Percentiles rank a stretch among this genome's conserved stretches.
These are phyloP conservation scores for Calocybe cyanea DNA, from an alignment of 768 basidiomycete species.

Conservation along the genomic window DNA sequence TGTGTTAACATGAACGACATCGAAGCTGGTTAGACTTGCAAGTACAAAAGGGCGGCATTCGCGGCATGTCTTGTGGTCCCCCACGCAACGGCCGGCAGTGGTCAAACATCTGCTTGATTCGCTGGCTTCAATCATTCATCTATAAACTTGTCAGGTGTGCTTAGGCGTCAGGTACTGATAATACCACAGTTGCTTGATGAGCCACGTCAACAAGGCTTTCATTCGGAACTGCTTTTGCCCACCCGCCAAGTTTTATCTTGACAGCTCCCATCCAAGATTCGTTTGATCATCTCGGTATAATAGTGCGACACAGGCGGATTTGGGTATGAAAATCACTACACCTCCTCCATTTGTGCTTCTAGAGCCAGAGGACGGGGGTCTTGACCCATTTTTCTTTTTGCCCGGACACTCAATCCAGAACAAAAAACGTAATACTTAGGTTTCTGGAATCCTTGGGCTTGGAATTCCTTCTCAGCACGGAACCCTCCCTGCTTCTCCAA, in stretches of 20 bases:
- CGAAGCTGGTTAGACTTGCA: too few relatives aligned
- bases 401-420: too few relatives aligned
- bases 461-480: slow-evolving; percentile 17
- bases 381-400: neutral
- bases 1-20: too few relatives aligned
- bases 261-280: slow-evolving; percentile 15
- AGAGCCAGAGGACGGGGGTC: neutral
- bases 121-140: slow-evolving; percentile 8
- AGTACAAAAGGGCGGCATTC: too few relatives aligned
- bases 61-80: neutral
- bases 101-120: neutral
- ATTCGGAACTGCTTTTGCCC: slow-evolving; percentile 6
- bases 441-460: slow-evolving; percentile 12
- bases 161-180: slow-evolving; percentile 8
- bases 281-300: slow-evolving; percentile 11
- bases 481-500: slow-evolving; percentile 15
- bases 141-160: slow-evolving; percentile 8
- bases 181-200: slow-evolving; percentile 9
- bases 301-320: slow-evolving; percentile 13
- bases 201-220: slow-evolving; percentile 12
- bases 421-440: slow-evolving; percentile 21
- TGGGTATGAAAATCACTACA: slow-evolving; percentile 3
- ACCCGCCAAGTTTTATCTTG: slow-evolving; percentile 3
- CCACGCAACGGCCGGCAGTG: neutral
- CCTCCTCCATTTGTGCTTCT: slow-evolving; percentile 19